Evolutionary conservation across 768 basidiomycete genomes (phyloP).

Genomic region (Exsudoporus frostii): DNA sequence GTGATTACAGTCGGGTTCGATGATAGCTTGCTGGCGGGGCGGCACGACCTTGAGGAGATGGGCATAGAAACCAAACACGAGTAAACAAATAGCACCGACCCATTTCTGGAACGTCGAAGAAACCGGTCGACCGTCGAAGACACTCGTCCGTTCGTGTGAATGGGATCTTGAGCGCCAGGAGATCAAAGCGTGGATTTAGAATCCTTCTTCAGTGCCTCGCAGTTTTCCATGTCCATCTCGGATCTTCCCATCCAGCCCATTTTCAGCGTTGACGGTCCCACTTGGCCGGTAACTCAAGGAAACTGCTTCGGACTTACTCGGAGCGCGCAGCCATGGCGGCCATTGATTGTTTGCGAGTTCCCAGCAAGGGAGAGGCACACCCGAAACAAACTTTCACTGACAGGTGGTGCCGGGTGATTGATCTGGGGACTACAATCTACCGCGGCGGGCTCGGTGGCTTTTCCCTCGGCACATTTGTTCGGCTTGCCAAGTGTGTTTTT

Average conservation of each 20-base stretch:
- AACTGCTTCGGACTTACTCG: conserved; percentile 9
- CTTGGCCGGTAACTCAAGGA: conserved; percentile 8
- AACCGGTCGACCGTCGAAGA: conserved; percentile 4
- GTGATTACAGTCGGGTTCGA: conserved; percentile 8
- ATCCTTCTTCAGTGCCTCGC: not conserved
- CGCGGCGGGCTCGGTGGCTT: conserved; percentile 6
- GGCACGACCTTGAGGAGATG: not conserved
- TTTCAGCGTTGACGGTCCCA: conserved; percentile 1
- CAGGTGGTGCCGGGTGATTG: conserved; percentile 8
- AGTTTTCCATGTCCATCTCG: not conserved
- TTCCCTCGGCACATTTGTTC: conserved; percentile 11
- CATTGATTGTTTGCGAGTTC: conserved; percentile 7
- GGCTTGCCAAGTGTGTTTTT: not conserved
- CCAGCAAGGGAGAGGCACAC: not conserved
- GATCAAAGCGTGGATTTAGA: conserved; percentile 4
- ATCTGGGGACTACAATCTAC: conserved; percentile 8
- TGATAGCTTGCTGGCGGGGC: conserved; percentile 1
- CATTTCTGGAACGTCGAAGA: conserved; percentile 2
- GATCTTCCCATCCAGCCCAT: conserved; percentile 11
- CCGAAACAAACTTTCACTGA: conserved; percentile 7
- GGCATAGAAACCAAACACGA: conserved; percentile 15
- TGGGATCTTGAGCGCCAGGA: conserved; percentile 17
- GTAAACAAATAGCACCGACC: conserved; percentile 19
- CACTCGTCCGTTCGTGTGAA: conserved; percentile 1
- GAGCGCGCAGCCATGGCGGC: conserved; percentile 3